Percentiles rank a stretch among this genome's conserved stretches.
Evolutionary conservation across 1,284 basidiomycete genomes (phyloP).

Genomic region (Athelia psychrophila): DNA sequence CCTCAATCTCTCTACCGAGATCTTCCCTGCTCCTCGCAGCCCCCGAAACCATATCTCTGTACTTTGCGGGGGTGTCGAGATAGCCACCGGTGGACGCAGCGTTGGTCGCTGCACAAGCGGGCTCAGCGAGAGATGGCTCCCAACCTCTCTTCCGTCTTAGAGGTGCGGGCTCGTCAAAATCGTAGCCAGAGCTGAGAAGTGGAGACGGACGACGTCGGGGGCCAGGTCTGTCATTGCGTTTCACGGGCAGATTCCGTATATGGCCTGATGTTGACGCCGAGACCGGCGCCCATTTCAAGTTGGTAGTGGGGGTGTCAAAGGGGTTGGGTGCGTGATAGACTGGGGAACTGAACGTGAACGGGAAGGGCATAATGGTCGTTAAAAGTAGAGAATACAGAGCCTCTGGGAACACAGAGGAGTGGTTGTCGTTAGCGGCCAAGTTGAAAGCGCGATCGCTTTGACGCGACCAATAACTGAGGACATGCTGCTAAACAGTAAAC

Average conservation of each 20-base stretch:
- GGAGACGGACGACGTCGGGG: constrained; percentile 8
- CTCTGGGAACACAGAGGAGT: too few species aligned
- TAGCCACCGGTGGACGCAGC: constrained; percentile 55
- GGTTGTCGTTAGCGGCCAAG: constrained; percentile 12
- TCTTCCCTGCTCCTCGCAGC: background rate
- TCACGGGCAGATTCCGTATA: constrained; percentile 8
- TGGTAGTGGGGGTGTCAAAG: constrained; percentile 34
- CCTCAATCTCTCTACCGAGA: background rate
- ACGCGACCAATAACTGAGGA: too few species aligned
- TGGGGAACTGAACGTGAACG: constrained; percentile 63
- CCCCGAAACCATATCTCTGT: constrained; percentile 42
- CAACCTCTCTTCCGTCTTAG: constrained; percentile 63
- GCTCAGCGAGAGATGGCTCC: constrained; percentile 58
- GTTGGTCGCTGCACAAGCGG: constrained; percentile 48
- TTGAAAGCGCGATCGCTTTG: too few species aligned
- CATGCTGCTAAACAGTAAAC: too few species aligned
- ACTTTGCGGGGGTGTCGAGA: constrained; percentile 63
- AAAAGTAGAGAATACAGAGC: background rate
- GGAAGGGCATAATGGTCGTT: constrained; percentile 47
- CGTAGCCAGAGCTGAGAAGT: constrained; percentile 5
- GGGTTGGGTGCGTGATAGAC: constrained; percentile 67
- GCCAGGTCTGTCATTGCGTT: constrained; percentile 10
- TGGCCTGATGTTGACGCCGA: background rate
- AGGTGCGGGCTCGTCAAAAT: constrained; percentile 26
- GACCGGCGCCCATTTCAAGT: constrained; percentile 22